Evolutionary conservation across 352 stramenopile species (phyloP).

Genomic region (Globisporangium iwayamae): DNA sequence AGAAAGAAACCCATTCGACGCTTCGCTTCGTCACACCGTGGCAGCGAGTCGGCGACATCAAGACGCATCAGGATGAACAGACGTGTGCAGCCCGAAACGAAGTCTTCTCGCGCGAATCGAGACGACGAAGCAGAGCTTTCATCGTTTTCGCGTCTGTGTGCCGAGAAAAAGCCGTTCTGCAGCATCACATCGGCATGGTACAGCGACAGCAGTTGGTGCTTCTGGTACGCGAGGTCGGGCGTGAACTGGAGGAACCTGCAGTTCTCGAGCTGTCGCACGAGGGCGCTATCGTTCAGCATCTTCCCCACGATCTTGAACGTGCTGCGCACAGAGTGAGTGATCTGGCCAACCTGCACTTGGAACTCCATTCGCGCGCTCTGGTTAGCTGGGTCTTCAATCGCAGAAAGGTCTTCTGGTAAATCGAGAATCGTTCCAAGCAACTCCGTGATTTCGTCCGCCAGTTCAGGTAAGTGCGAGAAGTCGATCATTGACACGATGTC

Average conservation of each 20-base stretch:
- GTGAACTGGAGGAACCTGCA: conserved; percentile 65
- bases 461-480: conserved; percentile 47
- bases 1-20: conserved; percentile 88
- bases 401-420: conserved; percentile 67
- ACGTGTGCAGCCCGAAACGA: conserved; percentile 72
- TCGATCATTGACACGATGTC: conserved; percentile 63
- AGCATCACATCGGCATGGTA: conserved; percentile 62
- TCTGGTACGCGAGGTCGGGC: conserved; percentile 60
- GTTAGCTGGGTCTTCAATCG: conserved; percentile 35
- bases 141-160: conserved; percentile 27
- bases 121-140: conserved; percentile 29
- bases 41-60: conserved; percentile 65
- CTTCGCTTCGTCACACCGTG: conserved; percentile 77
- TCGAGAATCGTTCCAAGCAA: conserved; percentile 74
- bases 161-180: conserved; percentile 53
- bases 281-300: conserved; percentile 50
- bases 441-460: conserved; percentile 70
- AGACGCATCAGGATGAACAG: conserved; percentile 79
- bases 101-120: conserved; percentile 55
- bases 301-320: conserved; percentile 47
- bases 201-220: conserved; percentile 57
- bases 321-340: conserved; percentile 48
- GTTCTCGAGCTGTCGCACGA: conserved; percentile 46
- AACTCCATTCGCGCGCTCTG: conserved; percentile 59
- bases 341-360: conserved; percentile 61